Evolutionary conservation across 805 yeast species (phyloP).

Genomic region (Torulaspora maleeae): DNA sequence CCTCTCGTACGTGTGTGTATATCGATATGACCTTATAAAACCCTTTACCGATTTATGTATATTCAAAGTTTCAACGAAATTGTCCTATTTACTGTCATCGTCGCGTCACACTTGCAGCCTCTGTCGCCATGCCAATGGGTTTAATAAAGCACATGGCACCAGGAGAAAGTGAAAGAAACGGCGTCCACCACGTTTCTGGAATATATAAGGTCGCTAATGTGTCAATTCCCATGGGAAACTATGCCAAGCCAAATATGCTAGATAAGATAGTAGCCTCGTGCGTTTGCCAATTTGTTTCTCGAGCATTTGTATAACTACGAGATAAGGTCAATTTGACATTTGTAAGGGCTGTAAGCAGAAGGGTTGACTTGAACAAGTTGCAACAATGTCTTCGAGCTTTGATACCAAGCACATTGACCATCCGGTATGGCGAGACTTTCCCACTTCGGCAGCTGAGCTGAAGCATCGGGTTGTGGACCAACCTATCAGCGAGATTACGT

Average conservation of each 20-base stretch:
- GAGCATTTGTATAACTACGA: no score
- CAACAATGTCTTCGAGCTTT: conserved; percentile 1
- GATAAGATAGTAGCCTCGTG: no score
- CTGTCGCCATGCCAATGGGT: neutral
- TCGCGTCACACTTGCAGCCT: neutral
- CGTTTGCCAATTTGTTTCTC: no score
- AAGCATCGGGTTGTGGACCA: conserved; percentile 42
- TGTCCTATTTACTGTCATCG: neutral
- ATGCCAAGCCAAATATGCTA: no score
- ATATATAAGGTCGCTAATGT: no score
- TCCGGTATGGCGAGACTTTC: conserved; percentile 46
- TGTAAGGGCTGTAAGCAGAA: no score
- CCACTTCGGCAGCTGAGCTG: conserved; percentile 39
- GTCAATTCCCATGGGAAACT: no score
- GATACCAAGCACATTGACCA: conserved; percentile 18
- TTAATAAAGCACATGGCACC: neutral
- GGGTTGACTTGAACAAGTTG: neutral
- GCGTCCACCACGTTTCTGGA: no score
- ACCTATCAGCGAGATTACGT: conserved; percentile 42
- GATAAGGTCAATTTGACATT: no score
- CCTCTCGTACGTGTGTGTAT: neutral
- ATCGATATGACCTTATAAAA: neutral
- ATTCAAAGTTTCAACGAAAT: conserved; percentile 1
- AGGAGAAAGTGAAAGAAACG: no score
- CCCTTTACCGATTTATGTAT: conserved; percentile 1